phyloP scores from a whole-genome alignment of 352 stramenopile species.

The Phytophthora sp. region DNA sequence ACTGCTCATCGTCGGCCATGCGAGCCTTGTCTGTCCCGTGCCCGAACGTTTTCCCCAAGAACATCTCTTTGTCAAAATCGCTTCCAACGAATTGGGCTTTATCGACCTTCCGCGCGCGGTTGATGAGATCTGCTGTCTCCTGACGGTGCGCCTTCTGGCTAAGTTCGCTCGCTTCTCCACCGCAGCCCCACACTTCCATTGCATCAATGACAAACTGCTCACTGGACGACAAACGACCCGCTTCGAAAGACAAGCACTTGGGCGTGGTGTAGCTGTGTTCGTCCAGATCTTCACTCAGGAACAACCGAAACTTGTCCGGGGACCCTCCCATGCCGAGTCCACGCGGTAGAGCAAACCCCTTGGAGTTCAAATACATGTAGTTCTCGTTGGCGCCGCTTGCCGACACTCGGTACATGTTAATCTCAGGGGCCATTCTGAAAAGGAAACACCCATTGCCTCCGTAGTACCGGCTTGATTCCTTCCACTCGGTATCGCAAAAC shows the following conservation, averaged over 20 bases:
- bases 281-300: slow-evolving; percentile 86
- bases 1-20: slow-evolving; percentile 73
- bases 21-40: slow-evolving; percentile 67
- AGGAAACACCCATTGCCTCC: slow-evolving; percentile 85
- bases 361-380: slow-evolving; percentile 91
- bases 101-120: slow-evolving; percentile 83
- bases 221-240: slow-evolving; percentile 57
- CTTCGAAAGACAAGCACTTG: slow-evolving; percentile 79
- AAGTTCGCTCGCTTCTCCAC: slow-evolving; percentile 54
- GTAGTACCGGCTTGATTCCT: slow-evolving; percentile 81
- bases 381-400: slow-evolving; percentile 57
- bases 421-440: slow-evolving; percentile 68
- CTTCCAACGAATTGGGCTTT: slow-evolving; percentile 86
- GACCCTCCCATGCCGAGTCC: slow-evolving; percentile 83
- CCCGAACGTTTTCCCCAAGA: slow-evolving; percentile 82
- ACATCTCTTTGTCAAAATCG: slow-evolving; percentile 87
- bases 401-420: slow-evolving; percentile 66
- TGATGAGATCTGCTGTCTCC: slow-evolving; percentile 85
- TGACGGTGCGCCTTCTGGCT: slow-evolving; percentile 72
- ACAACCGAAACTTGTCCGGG: slow-evolving; percentile 75
- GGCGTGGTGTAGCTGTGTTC: slow-evolving; percentile 80
- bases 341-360: slow-evolving; percentile 73
- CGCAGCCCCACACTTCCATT: slow-evolving; percentile 85
- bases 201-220: slow-evolving; percentile 70
- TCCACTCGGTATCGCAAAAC: slow-evolving; percentile 88